Evolutionary conservation across 345 rosid genomes (phyloP).

Genomic region (Excoecaria cochinchinensis): DNA sequence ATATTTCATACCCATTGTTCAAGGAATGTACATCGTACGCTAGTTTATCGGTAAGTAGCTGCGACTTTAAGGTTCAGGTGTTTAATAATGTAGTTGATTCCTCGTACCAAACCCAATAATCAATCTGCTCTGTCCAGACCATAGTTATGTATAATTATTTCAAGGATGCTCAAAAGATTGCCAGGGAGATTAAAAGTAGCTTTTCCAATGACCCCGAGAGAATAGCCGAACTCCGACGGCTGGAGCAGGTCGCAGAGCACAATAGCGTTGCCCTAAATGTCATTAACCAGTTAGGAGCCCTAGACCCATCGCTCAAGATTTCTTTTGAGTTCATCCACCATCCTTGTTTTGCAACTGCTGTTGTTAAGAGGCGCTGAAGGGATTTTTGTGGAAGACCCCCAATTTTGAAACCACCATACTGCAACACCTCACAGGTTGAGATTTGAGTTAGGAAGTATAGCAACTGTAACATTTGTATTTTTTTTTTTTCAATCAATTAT

Average conservation of each 20-base stretch:
- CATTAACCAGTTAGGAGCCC: slow-evolving; percentile 50
- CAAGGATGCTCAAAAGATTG: slow-evolving; percentile 84
- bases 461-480: slow-evolving; percentile 37
- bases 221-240: slow-evolving; percentile 58
- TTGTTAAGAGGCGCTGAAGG: slow-evolving; percentile 77
- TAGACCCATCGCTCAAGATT: slow-evolving; percentile 78
- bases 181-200: slow-evolving; percentile 73
- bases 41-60: slow-evolving; percentile 69
- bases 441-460: slow-evolving; percentile 24
- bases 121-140: slow-evolving; percentile 35
- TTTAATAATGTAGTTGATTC: background rate
- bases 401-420: slow-evolving; percentile 51
- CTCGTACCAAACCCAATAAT: background rate
- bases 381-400: slow-evolving; percentile 11
- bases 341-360: slow-evolving; percentile 84
- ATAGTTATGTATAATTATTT: slow-evolving; percentile 67
- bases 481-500: slow-evolving; percentile 1
- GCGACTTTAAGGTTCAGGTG: background rate
- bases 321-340: slow-evolving; percentile 86
- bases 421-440: slow-evolving; percentile 22
- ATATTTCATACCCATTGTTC: slow-evolving; percentile 65
- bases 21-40: slow-evolving; percentile 68
- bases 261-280: slow-evolving; percentile 72
- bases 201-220: slow-evolving; percentile 68
- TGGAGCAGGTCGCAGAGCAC: slow-evolving; percentile 96